These are phyloP conservation scores for Pseudogymnoascus pannorum DNA, from an alignment of 2,329 filamentous ascomycete species.

Conservation along the genomic window DNA sequence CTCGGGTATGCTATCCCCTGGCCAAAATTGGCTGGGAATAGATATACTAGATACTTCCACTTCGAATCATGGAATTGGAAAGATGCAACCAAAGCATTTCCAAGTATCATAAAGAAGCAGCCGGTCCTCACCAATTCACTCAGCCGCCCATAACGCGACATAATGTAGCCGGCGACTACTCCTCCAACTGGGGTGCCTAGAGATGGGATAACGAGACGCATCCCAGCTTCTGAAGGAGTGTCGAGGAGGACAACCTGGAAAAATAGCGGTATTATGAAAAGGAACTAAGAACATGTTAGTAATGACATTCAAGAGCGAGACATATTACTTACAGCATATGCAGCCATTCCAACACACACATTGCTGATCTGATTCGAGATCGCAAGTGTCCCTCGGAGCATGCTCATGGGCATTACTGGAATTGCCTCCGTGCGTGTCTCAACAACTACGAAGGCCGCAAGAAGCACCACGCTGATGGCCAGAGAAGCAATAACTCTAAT, in stretches of 20 bases:
- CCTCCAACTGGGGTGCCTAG: constrained; percentile 51
- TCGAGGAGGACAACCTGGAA: constrained; percentile 61
- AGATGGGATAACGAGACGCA: constrained; percentile 56
- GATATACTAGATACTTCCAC: constrained; percentile 49
- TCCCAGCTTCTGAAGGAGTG: constrained; percentile 55
- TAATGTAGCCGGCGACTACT: constrained; percentile 48
- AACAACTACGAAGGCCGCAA: constrained; percentile 39
- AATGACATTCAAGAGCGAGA: not conserved
- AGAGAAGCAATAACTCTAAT: constrained; percentile 41
- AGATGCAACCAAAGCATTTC: constrained; percentile 44
- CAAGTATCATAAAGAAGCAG: constrained; percentile 43
- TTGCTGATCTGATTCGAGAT: constrained; percentile 51
- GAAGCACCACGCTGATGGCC: constrained; percentile 36
- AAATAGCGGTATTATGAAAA: constrained; percentile 65
- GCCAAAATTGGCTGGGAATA: constrained; percentile 51
- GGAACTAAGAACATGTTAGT: constrained; percentile 36
- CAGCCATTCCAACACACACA: constrained; percentile 51
- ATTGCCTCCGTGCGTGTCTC: constrained; percentile 44
- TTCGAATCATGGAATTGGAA: constrained; percentile 42
- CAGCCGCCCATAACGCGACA: constrained; percentile 48
- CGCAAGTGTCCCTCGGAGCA: constrained; percentile 49
- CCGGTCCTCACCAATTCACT: constrained; percentile 45
- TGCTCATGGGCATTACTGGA: constrained; percentile 47
- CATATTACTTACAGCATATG: constrained; percentile 47
- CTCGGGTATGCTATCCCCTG: constrained; percentile 53